Percentiles rank a stretch among this genome's conserved stretches.
phyloP scores from a whole-genome alignment of 208 protist species.

The Acanthamoeba sp. region DNA sequence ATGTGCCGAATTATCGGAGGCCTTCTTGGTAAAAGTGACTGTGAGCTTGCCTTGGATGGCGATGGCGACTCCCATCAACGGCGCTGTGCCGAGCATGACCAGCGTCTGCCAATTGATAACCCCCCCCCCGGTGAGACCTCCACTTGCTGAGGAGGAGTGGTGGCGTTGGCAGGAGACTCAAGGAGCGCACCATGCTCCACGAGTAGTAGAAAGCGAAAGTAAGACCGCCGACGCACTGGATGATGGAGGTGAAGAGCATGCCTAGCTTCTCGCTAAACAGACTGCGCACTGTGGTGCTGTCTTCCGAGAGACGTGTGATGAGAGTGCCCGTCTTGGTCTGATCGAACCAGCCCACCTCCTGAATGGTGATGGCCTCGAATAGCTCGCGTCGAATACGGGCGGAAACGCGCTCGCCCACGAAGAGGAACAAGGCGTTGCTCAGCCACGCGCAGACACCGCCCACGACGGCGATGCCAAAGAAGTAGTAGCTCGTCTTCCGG shows the following conservation, averaged over 20 bases:
- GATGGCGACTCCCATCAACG: conserved; percentile 58
- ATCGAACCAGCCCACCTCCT: conserved; percentile 91
- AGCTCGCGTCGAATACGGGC: conserved; percentile 77
- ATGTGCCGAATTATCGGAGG: conserved; percentile 2
- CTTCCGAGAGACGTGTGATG: conserved; percentile 44
- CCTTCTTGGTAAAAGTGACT: conserved; percentile 41
- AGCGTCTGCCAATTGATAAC: background rate
- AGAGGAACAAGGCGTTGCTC: background rate
- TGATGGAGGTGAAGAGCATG: background rate
- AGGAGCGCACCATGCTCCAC: conserved; percentile 19
- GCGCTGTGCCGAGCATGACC: conserved; percentile 21
- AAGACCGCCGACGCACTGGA: conserved; percentile 18
- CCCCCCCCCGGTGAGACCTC: no score
- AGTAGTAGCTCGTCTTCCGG: conserved; percentile 32
- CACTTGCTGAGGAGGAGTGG: no score
- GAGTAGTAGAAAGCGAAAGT: conserved; percentile 49
- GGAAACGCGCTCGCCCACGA: conserved; percentile 76
- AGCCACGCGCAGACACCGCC: background rate
- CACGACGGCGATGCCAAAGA: conserved; percentile 38
- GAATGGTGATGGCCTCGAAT: conserved; percentile 84
- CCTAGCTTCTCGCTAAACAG: conserved; percentile 19
- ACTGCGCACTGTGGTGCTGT: conserved; percentile 35
- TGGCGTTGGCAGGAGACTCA: background rate
- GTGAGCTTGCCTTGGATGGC: conserved; percentile 58
- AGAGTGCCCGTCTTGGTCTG: conserved; percentile 77